Percentiles rank a stretch among this genome's conserved stretches.
phyloP scores from a whole-genome alignment of 2,329 filamentous ascomycete genomes.

The Neonectria neomacrospora region DNA sequence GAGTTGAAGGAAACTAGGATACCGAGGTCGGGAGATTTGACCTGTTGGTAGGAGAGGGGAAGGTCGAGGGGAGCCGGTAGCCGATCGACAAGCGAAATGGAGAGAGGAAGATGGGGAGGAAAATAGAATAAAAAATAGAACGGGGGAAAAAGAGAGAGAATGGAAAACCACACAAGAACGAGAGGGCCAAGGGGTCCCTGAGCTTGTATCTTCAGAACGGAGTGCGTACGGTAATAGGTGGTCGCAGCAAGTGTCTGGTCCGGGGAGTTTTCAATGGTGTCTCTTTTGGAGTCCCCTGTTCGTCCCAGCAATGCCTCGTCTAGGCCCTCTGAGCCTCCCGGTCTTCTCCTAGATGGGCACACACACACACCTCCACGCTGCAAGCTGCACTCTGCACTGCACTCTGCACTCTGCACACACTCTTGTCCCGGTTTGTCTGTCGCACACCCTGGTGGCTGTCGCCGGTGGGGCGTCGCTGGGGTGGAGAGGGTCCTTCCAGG shows the following conservation, averaged over 20 bases:
- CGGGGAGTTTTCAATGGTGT: slow-evolving; percentile 23
- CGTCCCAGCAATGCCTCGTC: slow-evolving; percentile 37
- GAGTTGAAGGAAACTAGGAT: slow-evolving; percentile 22
- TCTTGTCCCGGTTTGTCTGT: slow-evolving; percentile 16
- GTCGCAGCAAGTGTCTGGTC: slow-evolving; percentile 16
- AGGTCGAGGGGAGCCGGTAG: slow-evolving; percentile 4
- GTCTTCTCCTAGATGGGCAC: slow-evolving; percentile 40
- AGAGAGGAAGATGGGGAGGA: slow-evolving; percentile 1
- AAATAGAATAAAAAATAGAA: neutral
- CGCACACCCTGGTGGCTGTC: slow-evolving; percentile 25
- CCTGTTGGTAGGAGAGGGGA: slow-evolving; percentile 3
- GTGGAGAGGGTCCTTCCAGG: slow-evolving; percentile 33
- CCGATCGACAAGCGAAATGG: neutral
- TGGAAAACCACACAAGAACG: neutral
- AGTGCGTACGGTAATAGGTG: slow-evolving; percentile 11
- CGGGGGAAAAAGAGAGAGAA: neutral
- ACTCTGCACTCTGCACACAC: slow-evolving; percentile 18
- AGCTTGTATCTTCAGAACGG: slow-evolving; percentile 5
- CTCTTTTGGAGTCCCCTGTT: slow-evolving; percentile 25
- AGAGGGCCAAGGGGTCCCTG: slow-evolving; percentile 17
- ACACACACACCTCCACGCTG: slow-evolving; percentile 28
- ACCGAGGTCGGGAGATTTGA: slow-evolving; percentile 21
- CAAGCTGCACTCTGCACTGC: slow-evolving; percentile 26
- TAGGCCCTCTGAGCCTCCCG: slow-evolving; percentile 45
- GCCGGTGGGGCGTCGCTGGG: slow-evolving; percentile 33